Conservation (phyloP, 106 monocot species). For the Apostasia ramifera region DNA sequence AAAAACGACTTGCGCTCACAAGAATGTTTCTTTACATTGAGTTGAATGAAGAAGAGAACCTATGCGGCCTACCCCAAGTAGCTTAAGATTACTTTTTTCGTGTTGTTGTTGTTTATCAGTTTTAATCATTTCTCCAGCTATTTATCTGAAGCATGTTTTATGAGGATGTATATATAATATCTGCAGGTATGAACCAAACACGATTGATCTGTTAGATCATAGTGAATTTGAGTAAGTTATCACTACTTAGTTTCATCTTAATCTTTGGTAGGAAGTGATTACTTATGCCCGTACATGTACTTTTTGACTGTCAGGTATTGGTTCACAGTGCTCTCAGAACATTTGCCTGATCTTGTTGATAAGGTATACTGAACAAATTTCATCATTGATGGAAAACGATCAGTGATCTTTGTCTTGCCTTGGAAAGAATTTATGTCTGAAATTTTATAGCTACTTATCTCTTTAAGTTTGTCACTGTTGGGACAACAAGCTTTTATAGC, state of each 20-base stretch:
- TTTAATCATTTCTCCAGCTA: not conserved
- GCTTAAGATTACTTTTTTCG: no score
- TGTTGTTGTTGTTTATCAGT: no score
- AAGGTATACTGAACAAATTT: conserved; percentile 48
- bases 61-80: no score
- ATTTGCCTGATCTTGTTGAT: conserved; percentile 92
- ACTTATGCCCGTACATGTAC: not conserved
- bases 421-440: not conserved
- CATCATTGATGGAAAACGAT: not conserved
- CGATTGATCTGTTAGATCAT: conserved; percentile 83
- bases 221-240: conserved; percentile 79
- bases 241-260: not conserved
- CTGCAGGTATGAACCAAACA: conserved; percentile 98
- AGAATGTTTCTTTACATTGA: no score
- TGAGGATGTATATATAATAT: conserved; percentile 4
- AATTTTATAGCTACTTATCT: no score
- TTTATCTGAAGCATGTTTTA: not conserved
- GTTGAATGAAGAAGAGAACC: no score
- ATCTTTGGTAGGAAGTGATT: not conserved
- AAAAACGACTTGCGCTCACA: no score
- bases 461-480: no score
- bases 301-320: conserved; percentile 61
- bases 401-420: not conserved
- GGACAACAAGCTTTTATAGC: no score
- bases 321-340: conserved; percentile 79